Conservation (phyloP, 495 filamentous ascomycete genomes). For the Xanthoparmelia taractica region DNA sequence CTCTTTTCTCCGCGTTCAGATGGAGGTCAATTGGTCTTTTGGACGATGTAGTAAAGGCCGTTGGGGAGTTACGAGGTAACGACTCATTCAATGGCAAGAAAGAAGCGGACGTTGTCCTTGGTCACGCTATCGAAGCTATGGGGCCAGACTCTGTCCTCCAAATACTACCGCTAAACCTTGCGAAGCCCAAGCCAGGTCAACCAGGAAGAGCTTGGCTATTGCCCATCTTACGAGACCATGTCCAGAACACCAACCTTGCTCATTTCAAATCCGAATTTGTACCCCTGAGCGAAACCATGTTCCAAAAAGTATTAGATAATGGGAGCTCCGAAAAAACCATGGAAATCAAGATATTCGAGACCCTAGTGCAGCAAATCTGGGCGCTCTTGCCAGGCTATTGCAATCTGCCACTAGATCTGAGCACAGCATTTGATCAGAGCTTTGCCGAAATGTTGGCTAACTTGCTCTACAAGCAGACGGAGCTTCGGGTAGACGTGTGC, state of each 20-base stretch:
- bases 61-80: slow-evolving; percentile 83
- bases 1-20: slow-evolving; percentile 75
- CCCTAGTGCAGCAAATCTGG: slow-evolving; percentile 92
- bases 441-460: slow-evolving; percentile 90
- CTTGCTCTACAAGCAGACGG: slow-evolving; percentile 83
- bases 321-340: slow-evolving; percentile 74
- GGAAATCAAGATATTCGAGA: slow-evolving; percentile 96
- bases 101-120: slow-evolving; percentile 82
- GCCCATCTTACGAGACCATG: slow-evolving; percentile 76
- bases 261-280: slow-evolving; percentile 84
- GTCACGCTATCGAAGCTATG: slow-evolving; percentile 78
- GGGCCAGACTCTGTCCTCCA: slow-evolving; percentile 73
- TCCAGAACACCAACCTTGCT: slow-evolving; percentile 71
- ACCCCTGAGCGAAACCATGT: slow-evolving; percentile 81
- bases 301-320: slow-evolving; percentile 77
- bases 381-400: slow-evolving; percentile 91
- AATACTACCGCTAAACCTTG: slow-evolving; percentile 78
- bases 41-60: slow-evolving; percentile 57
- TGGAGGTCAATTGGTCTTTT: slow-evolving; percentile 78
- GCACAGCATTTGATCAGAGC: slow-evolving; percentile 68
- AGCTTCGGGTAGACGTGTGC: slow-evolving; percentile 79
- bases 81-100: slow-evolving; percentile 90
- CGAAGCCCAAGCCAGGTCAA: slow-evolving; percentile 63
- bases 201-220: slow-evolving; percentile 90
- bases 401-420: slow-evolving; percentile 75